phyloP scores from a whole-genome alignment of 176 grass and related monocot genomes.

The Raddia guianensis region DNA sequence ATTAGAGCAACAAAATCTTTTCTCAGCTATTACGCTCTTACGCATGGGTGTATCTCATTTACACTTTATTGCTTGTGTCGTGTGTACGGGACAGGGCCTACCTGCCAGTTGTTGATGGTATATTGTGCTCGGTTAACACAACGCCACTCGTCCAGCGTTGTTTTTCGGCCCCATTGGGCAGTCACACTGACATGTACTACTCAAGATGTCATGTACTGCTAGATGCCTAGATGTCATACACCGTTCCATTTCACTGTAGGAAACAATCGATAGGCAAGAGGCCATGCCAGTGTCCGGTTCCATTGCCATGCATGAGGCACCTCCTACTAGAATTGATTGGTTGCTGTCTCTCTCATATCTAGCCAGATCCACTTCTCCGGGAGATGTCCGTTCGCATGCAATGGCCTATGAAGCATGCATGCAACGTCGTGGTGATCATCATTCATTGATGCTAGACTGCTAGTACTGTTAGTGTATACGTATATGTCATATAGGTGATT shows the following conservation, averaged over 20 bases:
- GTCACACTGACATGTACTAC: neutral
- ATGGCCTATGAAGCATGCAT: neutral
- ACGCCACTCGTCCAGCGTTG: neutral
- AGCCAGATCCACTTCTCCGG: conserved; percentile 30
- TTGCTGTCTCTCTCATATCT: no score
- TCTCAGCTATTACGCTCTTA: neutral
- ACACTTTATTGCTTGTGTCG: rapidly evolving
- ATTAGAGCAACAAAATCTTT: no score
- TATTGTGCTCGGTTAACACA: neutral
- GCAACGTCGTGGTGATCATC: neutral
- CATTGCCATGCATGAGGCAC: neutral
- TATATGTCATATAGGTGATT: no score
- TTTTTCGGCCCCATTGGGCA: neutral
- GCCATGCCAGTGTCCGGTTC: neutral
- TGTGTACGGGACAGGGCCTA: neutral
- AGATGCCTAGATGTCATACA: no score
- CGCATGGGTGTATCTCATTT: neutral
- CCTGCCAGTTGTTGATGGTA: neutral
- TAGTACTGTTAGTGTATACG: no score
- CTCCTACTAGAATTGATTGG: no score
- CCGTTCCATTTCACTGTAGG: neutral
- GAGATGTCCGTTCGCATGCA: neutral
- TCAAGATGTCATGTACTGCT: neutral
- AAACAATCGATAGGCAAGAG: neutral
- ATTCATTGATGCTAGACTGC: no score